Conservation (phyloP, 23 red algal species). For the Chondrus crispus region DNA sequence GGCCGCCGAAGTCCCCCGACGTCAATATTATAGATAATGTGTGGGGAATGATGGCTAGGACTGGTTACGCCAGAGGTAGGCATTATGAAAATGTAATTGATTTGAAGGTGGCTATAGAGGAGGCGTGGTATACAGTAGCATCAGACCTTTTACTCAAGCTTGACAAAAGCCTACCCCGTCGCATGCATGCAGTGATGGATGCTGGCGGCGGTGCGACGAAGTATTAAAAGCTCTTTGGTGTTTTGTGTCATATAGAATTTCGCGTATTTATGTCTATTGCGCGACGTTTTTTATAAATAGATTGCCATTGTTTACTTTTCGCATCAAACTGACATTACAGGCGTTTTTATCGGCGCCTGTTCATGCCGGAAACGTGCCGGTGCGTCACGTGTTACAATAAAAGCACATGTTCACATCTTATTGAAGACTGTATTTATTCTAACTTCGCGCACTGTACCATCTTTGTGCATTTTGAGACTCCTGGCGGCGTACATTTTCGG, state of each 20-base stretch:
- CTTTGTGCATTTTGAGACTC: too few relatives aligned
- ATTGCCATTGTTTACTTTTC: too few relatives aligned
- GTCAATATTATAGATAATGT: conserved; percentile 6
- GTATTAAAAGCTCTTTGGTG: background rate
- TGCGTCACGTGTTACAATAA: too few relatives aligned
- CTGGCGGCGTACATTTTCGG: too few relatives aligned
- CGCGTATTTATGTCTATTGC: too few relatives aligned
- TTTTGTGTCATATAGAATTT: background rate
- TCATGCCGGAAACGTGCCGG: too few relatives aligned
- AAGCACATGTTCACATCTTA: too few relatives aligned
- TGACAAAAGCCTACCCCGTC: background rate
- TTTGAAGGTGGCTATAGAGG: background rate
- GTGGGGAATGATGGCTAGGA: background rate
- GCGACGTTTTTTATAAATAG: too few relatives aligned
- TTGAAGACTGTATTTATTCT: too few relatives aligned
- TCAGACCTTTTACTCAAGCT: background rate
- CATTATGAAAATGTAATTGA: background rate
- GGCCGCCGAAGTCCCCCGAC: background rate
- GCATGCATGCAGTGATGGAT: background rate
- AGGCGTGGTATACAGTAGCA: background rate
- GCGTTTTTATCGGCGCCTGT: too few relatives aligned
- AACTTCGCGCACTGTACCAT: too few relatives aligned
- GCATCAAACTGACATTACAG: too few relatives aligned
- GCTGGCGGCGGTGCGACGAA: background rate
- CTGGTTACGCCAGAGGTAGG: background rate